Evolutionary conservation across 305 asterid species (phyloP).

Genomic region (Fraxinus angustifolia): DNA sequence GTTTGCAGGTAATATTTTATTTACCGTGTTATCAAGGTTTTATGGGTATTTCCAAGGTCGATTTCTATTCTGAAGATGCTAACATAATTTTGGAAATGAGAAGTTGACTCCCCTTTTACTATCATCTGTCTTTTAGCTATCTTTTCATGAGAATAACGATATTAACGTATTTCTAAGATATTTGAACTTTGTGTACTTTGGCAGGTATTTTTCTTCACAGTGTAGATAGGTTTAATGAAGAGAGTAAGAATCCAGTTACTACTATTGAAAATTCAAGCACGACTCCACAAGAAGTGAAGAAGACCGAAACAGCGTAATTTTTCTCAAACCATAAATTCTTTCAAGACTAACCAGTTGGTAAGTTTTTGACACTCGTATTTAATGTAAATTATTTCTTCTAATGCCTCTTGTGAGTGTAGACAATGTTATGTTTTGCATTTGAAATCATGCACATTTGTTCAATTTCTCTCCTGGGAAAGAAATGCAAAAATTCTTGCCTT

Average conservation of each 20-base stretch:
- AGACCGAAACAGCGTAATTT: conserved; percentile 29
- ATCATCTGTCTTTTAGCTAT: not conserved
- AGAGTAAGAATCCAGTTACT: conserved; percentile 33
- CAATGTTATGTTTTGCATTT: not conserved
- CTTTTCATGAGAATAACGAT: not conserved
- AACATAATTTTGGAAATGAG: not conserved
- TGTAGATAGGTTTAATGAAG: conserved; percentile 72
- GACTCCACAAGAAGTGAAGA: conserved; percentile 58
- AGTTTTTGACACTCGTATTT: conserved; percentile 10
- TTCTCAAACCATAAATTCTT: conserved; percentile 10
- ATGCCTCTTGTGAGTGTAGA: conserved; percentile 18
- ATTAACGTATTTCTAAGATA: not conserved
- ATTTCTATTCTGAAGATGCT: not conserved
- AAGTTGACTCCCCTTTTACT: not conserved
- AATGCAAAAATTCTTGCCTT: not conserved
- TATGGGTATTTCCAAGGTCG: not conserved
- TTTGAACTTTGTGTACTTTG: not conserved
- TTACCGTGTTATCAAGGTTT: not conserved
- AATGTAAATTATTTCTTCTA: conserved; percentile 26
- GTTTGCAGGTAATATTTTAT: conserved; percentile 51
- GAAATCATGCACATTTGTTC: not conserved
- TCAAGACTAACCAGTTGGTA: not conserved
- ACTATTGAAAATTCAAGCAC: conserved; percentile 41
- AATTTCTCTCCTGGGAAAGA: not conserved
- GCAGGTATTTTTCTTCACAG: conserved; percentile 64